A percentile compares a stretch with the other conserved stretches of the same genome.
These are phyloP conservation scores for Aspergillus brunneoviolaceus DNA, from an alignment of 2,329 filamentous ascomycete species.

Conservation along the genomic window DNA sequence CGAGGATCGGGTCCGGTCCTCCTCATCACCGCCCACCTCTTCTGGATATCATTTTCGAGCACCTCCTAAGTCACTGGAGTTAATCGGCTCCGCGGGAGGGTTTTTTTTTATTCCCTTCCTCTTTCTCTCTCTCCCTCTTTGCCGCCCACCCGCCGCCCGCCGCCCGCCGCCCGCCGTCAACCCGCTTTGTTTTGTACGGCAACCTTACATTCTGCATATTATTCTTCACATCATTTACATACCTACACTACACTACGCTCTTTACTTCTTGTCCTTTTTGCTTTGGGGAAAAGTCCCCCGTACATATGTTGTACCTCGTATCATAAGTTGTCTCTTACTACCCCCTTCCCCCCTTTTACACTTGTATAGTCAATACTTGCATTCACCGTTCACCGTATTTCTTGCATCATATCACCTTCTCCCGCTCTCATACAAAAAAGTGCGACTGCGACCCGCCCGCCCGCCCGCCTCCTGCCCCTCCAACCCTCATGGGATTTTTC, in stretches of 20 bases:
- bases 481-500: constrained; percentile 43
- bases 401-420: background rate
- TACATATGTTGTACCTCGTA: constrained; percentile 15
- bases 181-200: background rate
- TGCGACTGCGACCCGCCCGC: background rate
- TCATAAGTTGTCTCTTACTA: constrained; percentile 1
- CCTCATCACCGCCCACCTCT: constrained; percentile 4
- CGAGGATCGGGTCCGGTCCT: too few relatives aligned
- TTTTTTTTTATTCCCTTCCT: background rate
- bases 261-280: background rate
- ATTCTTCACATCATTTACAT: background rate
- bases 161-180: background rate
- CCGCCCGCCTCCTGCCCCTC: constrained; percentile 11
- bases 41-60: too few relatives aligned
- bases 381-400: constrained; percentile 5
- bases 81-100: background rate
- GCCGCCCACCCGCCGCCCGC: background rate
- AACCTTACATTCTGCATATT: background rate
- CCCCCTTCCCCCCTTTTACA: constrained; percentile 7
- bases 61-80: background rate
- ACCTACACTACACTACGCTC: background rate
- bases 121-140: constrained; percentile 2
- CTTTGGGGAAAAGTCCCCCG: constrained; percentile 1
- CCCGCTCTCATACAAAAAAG: background rate
- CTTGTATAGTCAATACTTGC: constrained; percentile 4